Base-by-base conservation (phyloP, 345 rosid genomes). In the Syzygium oleosum region DNA sequence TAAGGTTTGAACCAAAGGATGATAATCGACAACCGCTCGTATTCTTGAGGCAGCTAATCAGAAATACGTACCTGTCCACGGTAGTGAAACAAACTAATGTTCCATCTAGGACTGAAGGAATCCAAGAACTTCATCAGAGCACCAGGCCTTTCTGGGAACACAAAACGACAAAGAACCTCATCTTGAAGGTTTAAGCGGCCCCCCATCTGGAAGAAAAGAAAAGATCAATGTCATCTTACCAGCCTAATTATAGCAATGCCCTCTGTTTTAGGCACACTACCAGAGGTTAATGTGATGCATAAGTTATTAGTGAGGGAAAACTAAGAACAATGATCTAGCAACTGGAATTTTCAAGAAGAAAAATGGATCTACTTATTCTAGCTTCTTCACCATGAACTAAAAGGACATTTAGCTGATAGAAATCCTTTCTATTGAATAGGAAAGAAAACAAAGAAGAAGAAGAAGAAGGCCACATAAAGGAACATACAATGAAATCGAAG, bases 131-230 rank as follows among this genome's bases (percentile, higher is more conserved):
- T 97, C 98, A 97, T 93, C 87, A 98, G 91, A 85, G 99, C 93
- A 86, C 99, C 98, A 34, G 99, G 99, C 89, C 98, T 95, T 92
- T 98, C 99, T 0, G 99, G 99, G 90, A 98, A 98, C 49, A 93
- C 89, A 90, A 97, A 97, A 23, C 86, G 96, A 86, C 98, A 98
- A 84, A 98, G 94, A 86, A 94, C 90, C 93, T 98, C 99, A n/a
- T 98, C 92, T 89, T 90, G 92, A 88, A 95, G 91, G 79, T 89
- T 90, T 86, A 92, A 89, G 91, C 96, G 94, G 87, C 98, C 95
- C 19, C 99, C 99, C 95, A 97, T 95, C 99, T 96, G 95, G 85
- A 89, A 87, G 58, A 59, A 21, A 87, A 29, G 12, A 85, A 54
- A 63, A 23, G 12, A 25, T 21, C 22, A 56, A 88, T 27, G 49